These are phyloP conservation scores for Taiwanofungus camphoratus DNA, from an alignment of 1,284 basidiomycete genomes.

Conservation along the genomic window DNA sequence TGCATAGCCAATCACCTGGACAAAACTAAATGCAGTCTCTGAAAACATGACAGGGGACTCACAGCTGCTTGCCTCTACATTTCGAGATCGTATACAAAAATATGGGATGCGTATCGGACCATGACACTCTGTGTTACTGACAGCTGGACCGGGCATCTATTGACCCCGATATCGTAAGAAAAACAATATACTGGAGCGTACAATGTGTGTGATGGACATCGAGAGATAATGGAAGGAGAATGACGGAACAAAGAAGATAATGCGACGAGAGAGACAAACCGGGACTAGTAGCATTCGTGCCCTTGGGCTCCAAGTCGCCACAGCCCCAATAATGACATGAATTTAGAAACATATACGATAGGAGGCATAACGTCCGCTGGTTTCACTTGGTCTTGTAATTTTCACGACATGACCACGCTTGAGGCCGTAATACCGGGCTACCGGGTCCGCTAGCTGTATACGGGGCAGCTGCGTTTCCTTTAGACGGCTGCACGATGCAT, in stretches of 20 bases:
- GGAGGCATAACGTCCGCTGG: slow-evolving; percentile 90
- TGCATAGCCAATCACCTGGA: not conserved
- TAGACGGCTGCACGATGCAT: slow-evolving; percentile 61
- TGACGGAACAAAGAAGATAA: slow-evolving; percentile 6
- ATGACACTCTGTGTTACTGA: not conserved
- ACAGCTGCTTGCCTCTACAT: not conserved
- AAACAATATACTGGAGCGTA: slow-evolving; percentile 1
- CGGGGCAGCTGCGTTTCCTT: slow-evolving; percentile 98
- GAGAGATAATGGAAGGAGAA: slow-evolving; percentile 14
- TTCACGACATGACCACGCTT: slow-evolving; percentile 96
- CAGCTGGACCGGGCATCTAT: slow-evolving; percentile 1
- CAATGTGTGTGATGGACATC: slow-evolving; percentile 9
- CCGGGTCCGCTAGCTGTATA: slow-evolving; percentile 94
- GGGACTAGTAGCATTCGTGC: not conserved
- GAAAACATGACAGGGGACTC: no score
- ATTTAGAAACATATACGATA: slow-evolving; percentile 82
- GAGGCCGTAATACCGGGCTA: slow-evolving; percentile 96
- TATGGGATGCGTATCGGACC: slow-evolving; percentile 3
- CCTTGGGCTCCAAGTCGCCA: not conserved
- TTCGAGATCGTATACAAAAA: no score
- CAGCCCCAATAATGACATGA: slow-evolving; percentile 12
- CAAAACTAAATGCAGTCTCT: no score
- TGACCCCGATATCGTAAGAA: not conserved
- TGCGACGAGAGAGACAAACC: not conserved
- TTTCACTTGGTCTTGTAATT: slow-evolving; percentile 96